phyloP scores from a whole-genome alignment of 2,329 filamentous ascomycete genomes.

The Whalleya microplaca region DNA sequence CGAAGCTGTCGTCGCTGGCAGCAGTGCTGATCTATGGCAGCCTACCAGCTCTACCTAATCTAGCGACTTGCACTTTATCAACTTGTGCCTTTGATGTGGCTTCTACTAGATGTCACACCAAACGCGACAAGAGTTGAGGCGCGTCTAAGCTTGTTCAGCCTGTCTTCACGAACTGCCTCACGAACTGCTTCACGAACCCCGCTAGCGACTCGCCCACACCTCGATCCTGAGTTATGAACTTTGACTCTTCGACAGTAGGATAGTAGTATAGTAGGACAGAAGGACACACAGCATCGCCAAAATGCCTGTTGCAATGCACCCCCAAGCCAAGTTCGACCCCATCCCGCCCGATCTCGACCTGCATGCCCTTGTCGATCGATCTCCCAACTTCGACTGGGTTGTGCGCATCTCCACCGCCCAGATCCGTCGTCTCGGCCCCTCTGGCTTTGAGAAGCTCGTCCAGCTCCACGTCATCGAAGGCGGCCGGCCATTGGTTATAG shows the following conservation, averaged over 20 bases:
- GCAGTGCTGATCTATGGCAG: not conserved
- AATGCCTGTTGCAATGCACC: constrained; percentile 77
- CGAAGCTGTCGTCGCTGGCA: too few relatives aligned
- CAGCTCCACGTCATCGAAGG: constrained; percentile 80
- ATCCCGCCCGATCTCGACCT: constrained; percentile 86
- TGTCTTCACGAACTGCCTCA: constrained; percentile 18
- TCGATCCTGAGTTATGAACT: not conserved
- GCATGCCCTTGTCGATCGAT: constrained; percentile 72
- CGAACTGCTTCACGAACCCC: constrained; percentile 18
- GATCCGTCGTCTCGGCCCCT: constrained; percentile 75
- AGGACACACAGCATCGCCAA: constrained; percentile 31
- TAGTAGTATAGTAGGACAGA: not conserved
- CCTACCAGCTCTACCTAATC: not conserved
- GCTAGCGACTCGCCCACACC: constrained; percentile 2
- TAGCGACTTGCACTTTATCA: constrained; percentile 3
- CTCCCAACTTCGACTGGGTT: constrained; percentile 85
- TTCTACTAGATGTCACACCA: not conserved
- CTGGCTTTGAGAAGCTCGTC: constrained; percentile 85
- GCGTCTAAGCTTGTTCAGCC: constrained; percentile 18
- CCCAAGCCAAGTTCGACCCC: constrained; percentile 88
- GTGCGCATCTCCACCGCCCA: constrained; percentile 78
- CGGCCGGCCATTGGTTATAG: constrained; percentile 87
- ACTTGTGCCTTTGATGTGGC: too few relatives aligned
- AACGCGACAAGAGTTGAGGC: constrained; percentile 10
- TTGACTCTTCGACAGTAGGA: constrained; percentile 22